Percentiles rank a stretch among this genome's conserved stretches.
Evolutionary conservation across 2,329 filamentous ascomycete species (phyloP).

Genomic region (Microsporum canis): DNA sequence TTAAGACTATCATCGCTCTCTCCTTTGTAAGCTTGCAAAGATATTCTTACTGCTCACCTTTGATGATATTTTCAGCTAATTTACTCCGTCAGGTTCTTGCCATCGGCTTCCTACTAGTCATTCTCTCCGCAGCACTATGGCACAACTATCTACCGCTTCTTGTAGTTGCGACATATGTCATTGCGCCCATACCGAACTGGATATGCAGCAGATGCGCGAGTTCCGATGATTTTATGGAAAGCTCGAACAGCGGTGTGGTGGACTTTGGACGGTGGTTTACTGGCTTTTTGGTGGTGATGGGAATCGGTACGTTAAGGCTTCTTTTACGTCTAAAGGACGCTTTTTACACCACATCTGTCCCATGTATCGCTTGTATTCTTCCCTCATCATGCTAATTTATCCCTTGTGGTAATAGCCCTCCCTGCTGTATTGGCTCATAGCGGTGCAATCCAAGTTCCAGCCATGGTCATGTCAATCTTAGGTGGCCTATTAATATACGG

Average conservation of each 20-base stretch:
- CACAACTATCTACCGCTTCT: conserved; percentile 89
- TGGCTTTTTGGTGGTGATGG: conserved; percentile 94
- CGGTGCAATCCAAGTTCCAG: conserved; percentile 65
- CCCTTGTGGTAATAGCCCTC: conserved; percentile 50
- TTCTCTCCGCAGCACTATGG: conserved; percentile 92
- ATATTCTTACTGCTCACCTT: background rate
- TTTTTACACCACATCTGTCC: background rate
- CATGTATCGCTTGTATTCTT: background rate
- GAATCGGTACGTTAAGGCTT: conserved; percentile 61
- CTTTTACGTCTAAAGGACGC: background rate
- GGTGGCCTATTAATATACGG: conserved; percentile 92
- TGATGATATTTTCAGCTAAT: background rate
- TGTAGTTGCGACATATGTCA: conserved; percentile 87
- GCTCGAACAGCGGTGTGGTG: conserved; percentile 68
- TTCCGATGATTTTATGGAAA: conserved; percentile 90
- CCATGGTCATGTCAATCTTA: conserved; percentile 89
- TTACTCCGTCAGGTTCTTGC: conserved; percentile 58
- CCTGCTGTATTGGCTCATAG: conserved; percentile 82
- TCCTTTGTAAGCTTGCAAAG: conserved; percentile 60
- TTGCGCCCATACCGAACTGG: conserved; percentile 94
- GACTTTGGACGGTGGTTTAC: conserved; percentile 92
- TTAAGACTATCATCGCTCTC: conserved; percentile 97
- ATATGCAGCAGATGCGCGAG: conserved; percentile 79
- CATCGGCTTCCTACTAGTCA: conserved; percentile 96
- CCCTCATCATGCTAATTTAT: background rate